These are phyloP conservation scores for Stereocaulon alpinum DNA, from an alignment of 495 filamentous ascomycete species.

Conservation along the genomic window DNA sequence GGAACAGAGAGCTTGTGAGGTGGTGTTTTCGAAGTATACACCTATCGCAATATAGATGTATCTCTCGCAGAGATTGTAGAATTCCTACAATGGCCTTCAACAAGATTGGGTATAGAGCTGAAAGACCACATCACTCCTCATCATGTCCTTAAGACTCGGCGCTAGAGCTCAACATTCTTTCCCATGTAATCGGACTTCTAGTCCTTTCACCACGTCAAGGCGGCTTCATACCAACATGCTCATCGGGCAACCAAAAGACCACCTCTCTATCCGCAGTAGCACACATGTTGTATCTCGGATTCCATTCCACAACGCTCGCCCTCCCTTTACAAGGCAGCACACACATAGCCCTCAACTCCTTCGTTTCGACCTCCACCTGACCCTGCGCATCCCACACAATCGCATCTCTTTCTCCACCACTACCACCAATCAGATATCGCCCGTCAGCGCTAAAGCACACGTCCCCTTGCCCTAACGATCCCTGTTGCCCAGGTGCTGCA, in stretches of 20 bases:
- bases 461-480: conserved; percentile 57
- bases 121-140: too few relatives aligned
- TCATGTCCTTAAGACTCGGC: too few relatives aligned
- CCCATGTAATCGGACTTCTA: too few relatives aligned
- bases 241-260: conserved; percentile 82
- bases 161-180: too few relatives aligned
- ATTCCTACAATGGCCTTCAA: too few relatives aligned
- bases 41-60: too few relatives aligned
- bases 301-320: conserved; percentile 71
- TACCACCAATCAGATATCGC: conserved; percentile 71
- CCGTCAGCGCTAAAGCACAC: conserved; percentile 83
- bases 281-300: conserved; percentile 81
- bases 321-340: conserved; percentile 55
- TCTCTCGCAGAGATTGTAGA: too few relatives aligned
- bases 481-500: conserved; percentile 16
- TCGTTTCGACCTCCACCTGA: conserved; percentile 37
- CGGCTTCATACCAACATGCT: conserved; percentile 35
- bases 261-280: conserved; percentile 80
- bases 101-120: too few relatives aligned
- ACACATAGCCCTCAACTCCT: conserved; percentile 52
- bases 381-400: conserved; percentile 73
- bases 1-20: too few relatives aligned
- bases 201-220: too few relatives aligned
- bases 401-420: conserved; percentile 55
- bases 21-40: too few relatives aligned